These are phyloP conservation scores for Schizonepeta tenuifolia DNA, from an alignment of 257 asterid species.

Conservation along the genomic window DNA sequence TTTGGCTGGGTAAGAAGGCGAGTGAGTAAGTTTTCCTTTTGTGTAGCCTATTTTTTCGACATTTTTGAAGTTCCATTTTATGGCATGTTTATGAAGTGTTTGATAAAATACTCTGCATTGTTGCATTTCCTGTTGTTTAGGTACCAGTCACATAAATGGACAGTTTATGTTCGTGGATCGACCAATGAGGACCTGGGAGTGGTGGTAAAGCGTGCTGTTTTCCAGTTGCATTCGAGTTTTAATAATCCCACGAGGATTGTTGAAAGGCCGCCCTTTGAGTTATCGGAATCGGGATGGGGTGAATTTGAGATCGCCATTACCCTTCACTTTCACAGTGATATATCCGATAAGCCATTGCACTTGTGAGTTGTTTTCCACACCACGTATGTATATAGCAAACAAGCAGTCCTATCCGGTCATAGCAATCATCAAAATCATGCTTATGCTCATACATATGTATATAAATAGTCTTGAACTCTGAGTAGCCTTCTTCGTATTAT, in stretches of 20 bases:
- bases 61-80: conserved; percentile 6
- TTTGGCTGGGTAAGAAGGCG: conserved; percentile 99
- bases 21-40: conserved; percentile 68
- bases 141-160: conserved; percentile 90
- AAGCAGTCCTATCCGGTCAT: not conserved
- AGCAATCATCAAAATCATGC: not conserved
- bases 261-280: conserved; percentile 81
- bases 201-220: conserved; percentile 79
- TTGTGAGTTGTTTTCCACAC: conserved; percentile 67
- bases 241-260: conserved; percentile 83
- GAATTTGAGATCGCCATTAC: conserved; percentile 94
- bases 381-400: not conserved
- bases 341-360: conserved; percentile 82
- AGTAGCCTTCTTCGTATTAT: conserved; percentile 4
- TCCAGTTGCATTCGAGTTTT: conserved; percentile 94
- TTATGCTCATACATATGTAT: not conserved
- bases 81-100: conserved; percentile 28
- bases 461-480: not conserved
- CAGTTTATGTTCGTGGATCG: conserved; percentile 87
- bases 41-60: not conserved
- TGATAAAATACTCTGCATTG: conserved; percentile 35
- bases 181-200: conserved; percentile 88
- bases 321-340: conserved; percentile 81
- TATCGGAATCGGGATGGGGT: conserved; percentile 97
- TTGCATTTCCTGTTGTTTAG: conserved; percentile 40